A percentile compares a stretch with the other conserved stretches of the same genome.
Conservation (phyloP, 176 grass and related monocot genomes). For the Oryza punctata region DNA sequence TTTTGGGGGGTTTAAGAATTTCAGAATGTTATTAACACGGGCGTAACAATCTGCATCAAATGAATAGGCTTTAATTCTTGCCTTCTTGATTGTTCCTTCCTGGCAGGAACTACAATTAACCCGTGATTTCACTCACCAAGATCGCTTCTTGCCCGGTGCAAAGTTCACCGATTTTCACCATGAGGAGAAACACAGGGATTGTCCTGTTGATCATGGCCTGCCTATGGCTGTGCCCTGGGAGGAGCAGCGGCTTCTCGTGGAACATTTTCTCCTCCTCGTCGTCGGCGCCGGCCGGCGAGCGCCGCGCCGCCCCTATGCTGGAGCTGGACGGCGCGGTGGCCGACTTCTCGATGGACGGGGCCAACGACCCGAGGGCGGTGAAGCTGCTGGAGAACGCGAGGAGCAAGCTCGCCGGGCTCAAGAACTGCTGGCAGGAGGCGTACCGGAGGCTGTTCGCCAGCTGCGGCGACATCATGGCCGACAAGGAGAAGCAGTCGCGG, state of each 20-base stretch:
- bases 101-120: slow-evolving; percentile 31
- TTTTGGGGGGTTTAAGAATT: neutral
- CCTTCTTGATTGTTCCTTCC: slow-evolving; percentile 19
- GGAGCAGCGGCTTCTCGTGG: slow-evolving; percentile 37
- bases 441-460: slow-evolving; percentile 72
- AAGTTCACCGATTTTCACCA: slow-evolving; percentile 1
- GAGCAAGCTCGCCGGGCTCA: slow-evolving; percentile 53
- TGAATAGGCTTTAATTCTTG: slow-evolving; percentile 22
- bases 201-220: slow-evolving; percentile 23
- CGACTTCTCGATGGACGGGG: slow-evolving; percentile 52
- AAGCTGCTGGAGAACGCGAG: slow-evolving; percentile 80
- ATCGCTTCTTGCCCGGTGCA: neutral
- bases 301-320: slow-evolving; percentile 7
- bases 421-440: slow-evolving; percentile 80
- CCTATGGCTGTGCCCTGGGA: slow-evolving; percentile 3
- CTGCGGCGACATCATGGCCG: slow-evolving; percentile 77
- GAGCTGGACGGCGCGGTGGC: slow-evolving; percentile 37
- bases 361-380: slow-evolving; percentile 39
- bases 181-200: neutral
- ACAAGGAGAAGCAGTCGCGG: slow-evolving; percentile 78
- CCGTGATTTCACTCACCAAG: slow-evolving; percentile 11
- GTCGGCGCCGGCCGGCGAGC: neutral
- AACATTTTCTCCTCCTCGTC: slow-evolving; percentile 37
- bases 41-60: neutral
- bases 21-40: neutral